phyloP scores from a whole-genome alignment of 257 asterid genomes.

The Salvia hispanica region DNA sequence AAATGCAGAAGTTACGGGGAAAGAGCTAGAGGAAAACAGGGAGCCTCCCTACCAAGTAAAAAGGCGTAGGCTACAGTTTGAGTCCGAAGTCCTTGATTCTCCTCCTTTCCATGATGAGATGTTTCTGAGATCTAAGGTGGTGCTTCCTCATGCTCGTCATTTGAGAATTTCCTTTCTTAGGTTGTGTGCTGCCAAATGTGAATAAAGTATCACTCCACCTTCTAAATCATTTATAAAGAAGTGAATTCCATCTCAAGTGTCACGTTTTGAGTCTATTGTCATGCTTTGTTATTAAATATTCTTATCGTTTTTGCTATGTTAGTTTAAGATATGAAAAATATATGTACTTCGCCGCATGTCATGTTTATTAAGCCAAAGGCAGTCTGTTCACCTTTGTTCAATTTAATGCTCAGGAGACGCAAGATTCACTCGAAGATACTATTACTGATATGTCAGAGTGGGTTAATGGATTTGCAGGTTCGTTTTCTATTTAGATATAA shows the following conservation, averaged over 20 bases:
- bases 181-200: not conserved
- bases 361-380: not conserved
- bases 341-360: not conserved
- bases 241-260: conserved; percentile 1
- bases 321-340: not conserved
- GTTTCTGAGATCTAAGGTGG: conserved; percentile 71
- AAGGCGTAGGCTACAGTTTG: conserved; percentile 90
- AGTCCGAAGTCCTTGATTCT: conserved; percentile 53
- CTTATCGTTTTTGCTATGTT: conserved; percentile 3
- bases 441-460: conserved; percentile 55
- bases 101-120: conserved; percentile 56
- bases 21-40: conserved; percentile 44
- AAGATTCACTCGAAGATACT: conserved; percentile 51
- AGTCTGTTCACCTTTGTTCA: not conserved
- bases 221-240: conserved; percentile 13
- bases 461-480: conserved; percentile 73
- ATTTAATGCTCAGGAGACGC: conserved; percentile 47
- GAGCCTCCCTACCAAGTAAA: conserved; percentile 67
- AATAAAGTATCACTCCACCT: not conserved
- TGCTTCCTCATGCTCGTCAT: conserved; percentile 13
- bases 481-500: conserved; percentile 2
- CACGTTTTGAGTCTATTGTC: not conserved
- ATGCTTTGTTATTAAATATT: not conserved
- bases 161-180: conserved; percentile 4
- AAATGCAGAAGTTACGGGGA: conserved; percentile 53